A percentile compares a stretch with the other conserved stretches of the same genome.
These are phyloP conservation scores for Maudiozyma humilis DNA, from an alignment of 1,139 yeast genomes.

Conservation along the genomic window DNA sequence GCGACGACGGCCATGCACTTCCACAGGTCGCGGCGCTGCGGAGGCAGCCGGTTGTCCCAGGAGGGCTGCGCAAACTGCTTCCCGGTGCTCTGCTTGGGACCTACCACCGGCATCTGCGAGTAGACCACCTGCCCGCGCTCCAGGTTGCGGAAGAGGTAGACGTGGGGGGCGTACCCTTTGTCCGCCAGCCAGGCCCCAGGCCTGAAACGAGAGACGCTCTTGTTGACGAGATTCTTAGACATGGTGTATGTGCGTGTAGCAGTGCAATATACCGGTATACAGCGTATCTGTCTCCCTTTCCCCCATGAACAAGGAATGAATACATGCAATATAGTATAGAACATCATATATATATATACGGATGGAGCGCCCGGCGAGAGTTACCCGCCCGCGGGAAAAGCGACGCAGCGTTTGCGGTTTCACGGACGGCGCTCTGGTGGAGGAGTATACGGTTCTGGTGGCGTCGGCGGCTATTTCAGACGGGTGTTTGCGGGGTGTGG, in stretches of 20 bases:
- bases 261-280: no score
- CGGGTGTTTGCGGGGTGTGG: no score
- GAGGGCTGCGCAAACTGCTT: slow-evolving; percentile 65
- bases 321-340: no score
- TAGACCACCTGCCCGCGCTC: slow-evolving; percentile 86
- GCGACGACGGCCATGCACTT: slow-evolving; percentile 81
- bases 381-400: no score
- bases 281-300: no score
- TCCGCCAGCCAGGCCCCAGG: slow-evolving; percentile 43
- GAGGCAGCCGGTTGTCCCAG: slow-evolving; percentile 82
- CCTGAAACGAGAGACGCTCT: slow-evolving; percentile 31
- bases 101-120: slow-evolving; percentile 66
- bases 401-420: no score
- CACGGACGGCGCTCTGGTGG: no score
- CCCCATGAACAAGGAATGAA: no score
- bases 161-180: slow-evolving; percentile 67
- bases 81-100: background rate
- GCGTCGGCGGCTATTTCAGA: background rate
- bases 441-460: background rate
- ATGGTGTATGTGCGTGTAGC: no score
- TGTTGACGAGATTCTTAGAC: slow-evolving; percentile 6
- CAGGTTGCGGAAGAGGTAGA: slow-evolving; percentile 72
- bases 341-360: no score
- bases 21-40: slow-evolving; percentile 79
- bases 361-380: no score